These are phyloP conservation scores for Phytopythium montanum DNA, from an alignment of 352 stramenopile genomes.

Conservation along the genomic window DNA sequence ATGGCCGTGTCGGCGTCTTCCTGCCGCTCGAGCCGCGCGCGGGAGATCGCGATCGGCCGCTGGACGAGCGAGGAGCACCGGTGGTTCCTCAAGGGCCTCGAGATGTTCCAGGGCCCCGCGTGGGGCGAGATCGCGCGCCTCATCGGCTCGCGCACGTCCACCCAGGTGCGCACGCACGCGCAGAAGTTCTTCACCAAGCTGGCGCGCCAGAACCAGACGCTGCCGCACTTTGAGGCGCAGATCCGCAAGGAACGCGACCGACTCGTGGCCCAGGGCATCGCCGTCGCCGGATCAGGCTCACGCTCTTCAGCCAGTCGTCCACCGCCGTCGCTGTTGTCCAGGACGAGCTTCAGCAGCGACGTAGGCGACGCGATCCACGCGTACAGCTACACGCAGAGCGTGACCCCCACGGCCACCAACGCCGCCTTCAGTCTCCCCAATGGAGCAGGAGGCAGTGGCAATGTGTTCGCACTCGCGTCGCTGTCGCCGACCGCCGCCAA, in stretches of 20 bases:
- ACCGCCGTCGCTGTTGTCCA: slow-evolving; percentile 47
- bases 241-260: slow-evolving; percentile 67
- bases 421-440: background rate
- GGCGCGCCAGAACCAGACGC: slow-evolving; percentile 60
- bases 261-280: slow-evolving; percentile 48
- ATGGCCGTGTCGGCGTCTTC: slow-evolving; percentile 1
- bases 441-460: background rate
- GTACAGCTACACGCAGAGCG: slow-evolving; percentile 1
- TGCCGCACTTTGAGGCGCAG: slow-evolving; percentile 74
- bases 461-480: background rate
- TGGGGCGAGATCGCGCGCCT: slow-evolving; percentile 84
- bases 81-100: slow-evolving; percentile 73
- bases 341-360: slow-evolving; percentile 14
- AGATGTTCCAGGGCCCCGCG: slow-evolving; percentile 73
- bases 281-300: slow-evolving; percentile 31
- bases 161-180: slow-evolving; percentile 82
- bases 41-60: slow-evolving; percentile 66
- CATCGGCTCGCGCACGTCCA: slow-evolving; percentile 81
- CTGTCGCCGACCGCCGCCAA: slow-evolving; percentile 7
- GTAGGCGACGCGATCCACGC: slow-evolving; percentile 3
- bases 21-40: slow-evolving; percentile 18
- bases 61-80: slow-evolving; percentile 78
- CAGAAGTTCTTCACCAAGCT: slow-evolving; percentile 91
- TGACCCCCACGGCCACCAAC: slow-evolving; percentile 4
- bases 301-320: slow-evolving; percentile 15